Base-by-base conservation (phyloP, 1,284 basidiomycete genomes). In the Microbotryum lychnidis-dioicae region DNA sequence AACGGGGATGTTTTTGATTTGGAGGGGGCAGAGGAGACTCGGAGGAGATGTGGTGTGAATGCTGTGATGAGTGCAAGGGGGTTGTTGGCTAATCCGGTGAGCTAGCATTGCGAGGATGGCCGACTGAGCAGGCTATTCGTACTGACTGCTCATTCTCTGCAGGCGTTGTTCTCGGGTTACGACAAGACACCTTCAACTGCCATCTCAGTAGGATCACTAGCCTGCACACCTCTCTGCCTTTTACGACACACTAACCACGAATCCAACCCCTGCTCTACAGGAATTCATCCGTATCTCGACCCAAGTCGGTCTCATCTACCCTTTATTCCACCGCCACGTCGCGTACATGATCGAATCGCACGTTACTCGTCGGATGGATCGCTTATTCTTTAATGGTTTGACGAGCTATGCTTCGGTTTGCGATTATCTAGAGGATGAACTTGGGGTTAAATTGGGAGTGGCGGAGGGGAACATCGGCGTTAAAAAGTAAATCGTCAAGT, bases 41-140 rank as follows among this genome's bases (percentile, higher is more conserved):
- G 81, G n/a, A 64, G 71, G 6, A 70, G 72, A 54, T 81, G 79
- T 0, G 79, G 79, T 0, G 81, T 79, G 0, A 70, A 76, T 21
- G 82, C 80, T 2, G 80, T 81, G 2, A 84, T 84, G 82, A 81
- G 78, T 54, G 82, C 82, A 0, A 68, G 82, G 6, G 82, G 82
- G 0, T 65, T 84, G 56, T 71, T 83, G n/a, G 81, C 80, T 4
- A 84, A 83, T 75, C 82, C 77, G 54, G 80, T 78, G 18, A 29
- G 73, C 27, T 29, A 3, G 6, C 31, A 31, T 20, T 1, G 14
- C 33, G 54, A 54, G 33, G 55, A 23, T 6, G 33, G 3, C 37
- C 4, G 23, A n/a, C 8, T 42, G 4, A 1, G 16, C 4, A 12
- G 12, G 10, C 12, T 16, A 6, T 16, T 18, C 14, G 37, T 18